Evolutionary conservation across 805 yeast genomes (phyloP), one percentile per base, ranked within the genome.

Genomic region (Kregervanrija fluxuum): DNA sequence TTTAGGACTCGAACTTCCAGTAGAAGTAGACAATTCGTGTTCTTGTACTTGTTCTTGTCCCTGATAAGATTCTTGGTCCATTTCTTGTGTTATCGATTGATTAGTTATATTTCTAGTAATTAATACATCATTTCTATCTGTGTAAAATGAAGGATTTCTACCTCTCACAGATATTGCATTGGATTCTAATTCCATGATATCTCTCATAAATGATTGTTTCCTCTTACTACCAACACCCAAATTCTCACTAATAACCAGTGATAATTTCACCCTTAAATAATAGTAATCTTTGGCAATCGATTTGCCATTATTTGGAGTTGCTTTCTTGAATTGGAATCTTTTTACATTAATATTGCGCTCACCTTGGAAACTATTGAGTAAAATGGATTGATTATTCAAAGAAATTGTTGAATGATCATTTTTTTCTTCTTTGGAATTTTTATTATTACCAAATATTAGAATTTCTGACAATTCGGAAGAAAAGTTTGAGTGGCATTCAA

Each of bases 61-160:
- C 8, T 22, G 28, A 6, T 22, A 22, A 5, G 28, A 22, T 22
- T 22, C 28, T 4, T 22, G 28, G 2, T 22, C 28, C 28, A 22
- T 22, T 6, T 22, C 28, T 22, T 22, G 28, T 22, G 4, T 22
- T 35, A 14, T 11, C 5, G 38, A 14, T 14, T 9, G 38, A 35
- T 13, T 30, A n/a, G 39, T 40, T 8, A 30, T 17, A 11, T 37
- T 38, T 28, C 42, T 43, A 3, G 51, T 43, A 15, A 78, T 69
- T 41, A 70, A 53, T 15, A 75, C 58, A 52, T 77, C 80, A 40
- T 74, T 71, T 45, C 78, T 61, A 45, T 74, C 77, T 32, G 70
- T 68, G 52, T 77, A 78, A 49, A 78, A 79, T n/a, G 76, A 68
- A 3, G 84, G 83, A 51, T 78, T 79, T 42, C 83, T 59, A 3